Conservation (phyloP, 345 rosid genomes). For the Brassica napus region DNA sequence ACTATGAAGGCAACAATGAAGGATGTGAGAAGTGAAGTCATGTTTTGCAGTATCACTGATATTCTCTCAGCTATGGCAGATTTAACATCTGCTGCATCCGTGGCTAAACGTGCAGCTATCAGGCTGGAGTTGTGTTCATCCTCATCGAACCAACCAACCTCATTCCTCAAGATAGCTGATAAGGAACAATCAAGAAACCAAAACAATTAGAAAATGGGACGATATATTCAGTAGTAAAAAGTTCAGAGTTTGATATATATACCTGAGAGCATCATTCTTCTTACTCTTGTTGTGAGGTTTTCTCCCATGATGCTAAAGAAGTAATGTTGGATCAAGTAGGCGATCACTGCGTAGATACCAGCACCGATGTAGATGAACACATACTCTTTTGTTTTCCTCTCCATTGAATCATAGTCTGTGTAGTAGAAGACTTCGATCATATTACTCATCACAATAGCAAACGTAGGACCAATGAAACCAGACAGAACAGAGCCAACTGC, state of each 20-base stretch:
- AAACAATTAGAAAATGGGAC: neutral
- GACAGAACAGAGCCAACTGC: slow-evolving; percentile 89
- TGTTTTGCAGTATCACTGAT: slow-evolving; percentile 94
- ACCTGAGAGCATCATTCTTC: slow-evolving; percentile 99
- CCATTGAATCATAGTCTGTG: slow-evolving; percentile 82
- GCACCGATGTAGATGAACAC: slow-evolving; percentile 97
- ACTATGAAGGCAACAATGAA: slow-evolving; percentile 96
- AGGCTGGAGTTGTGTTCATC: slow-evolving; percentile 99
- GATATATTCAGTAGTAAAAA: neutral
- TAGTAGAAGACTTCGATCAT: slow-evolving; percentile 99
- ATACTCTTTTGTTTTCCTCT: slow-evolving; percentile 92
- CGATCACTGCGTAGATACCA: slow-evolving; percentile 91
- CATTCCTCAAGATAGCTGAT: slow-evolving; percentile 89
- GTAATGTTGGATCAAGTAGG: slow-evolving; percentile 97
- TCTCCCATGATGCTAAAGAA: slow-evolving; percentile 99
- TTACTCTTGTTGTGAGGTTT: slow-evolving; percentile 94
- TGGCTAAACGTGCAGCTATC: slow-evolving; percentile 78
- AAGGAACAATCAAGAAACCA: slow-evolving; percentile 20
- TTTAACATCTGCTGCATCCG: slow-evolving; percentile 95
- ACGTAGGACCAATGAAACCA: slow-evolving; percentile 94
- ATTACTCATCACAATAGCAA: slow-evolving; percentile 95
- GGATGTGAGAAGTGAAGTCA: slow-evolving; percentile 97
- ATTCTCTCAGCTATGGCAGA: slow-evolving; percentile 98
- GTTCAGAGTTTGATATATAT: neutral
- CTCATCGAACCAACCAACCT: slow-evolving; percentile 99